Conservation (phyloP, 2,329 filamentous ascomycete genomes). For the Fusarium denticulatum region DNA sequence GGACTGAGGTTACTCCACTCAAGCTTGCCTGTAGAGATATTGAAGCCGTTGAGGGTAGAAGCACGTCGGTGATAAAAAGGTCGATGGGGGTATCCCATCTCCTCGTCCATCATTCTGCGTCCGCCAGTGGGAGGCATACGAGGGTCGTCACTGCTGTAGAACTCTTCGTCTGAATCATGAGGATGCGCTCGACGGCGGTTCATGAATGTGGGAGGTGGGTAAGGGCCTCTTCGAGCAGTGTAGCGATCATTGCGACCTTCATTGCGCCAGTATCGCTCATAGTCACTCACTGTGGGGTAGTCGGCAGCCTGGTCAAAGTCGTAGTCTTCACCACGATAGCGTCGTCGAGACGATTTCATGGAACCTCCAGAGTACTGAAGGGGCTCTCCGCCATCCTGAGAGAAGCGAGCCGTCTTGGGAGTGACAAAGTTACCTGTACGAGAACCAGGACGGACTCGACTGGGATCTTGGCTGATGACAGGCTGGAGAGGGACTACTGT, state of each 20-base stretch:
- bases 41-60: constrained; percentile 25
- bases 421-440: constrained; percentile 28
- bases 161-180: constrained; percentile 42
- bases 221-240: constrained; percentile 33
- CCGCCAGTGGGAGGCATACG: constrained; percentile 23
- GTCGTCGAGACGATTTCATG: constrained; percentile 33
- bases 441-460: constrained; percentile 30
- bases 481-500: constrained; percentile 35
- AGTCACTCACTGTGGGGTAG: constrained; percentile 33
- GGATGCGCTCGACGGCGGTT: constrained; percentile 34
- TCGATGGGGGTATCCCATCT: constrained; percentile 29
- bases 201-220: constrained; percentile 40
- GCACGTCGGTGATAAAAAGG: constrained; percentile 8
- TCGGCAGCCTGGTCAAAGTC: constrained; percentile 39
- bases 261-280: constrained; percentile 42
- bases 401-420: constrained; percentile 26
- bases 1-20: constrained; percentile 53
- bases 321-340: constrained; percentile 37
- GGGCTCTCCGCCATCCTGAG: constrained; percentile 38
- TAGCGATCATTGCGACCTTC: constrained; percentile 35
- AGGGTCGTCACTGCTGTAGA: constrained; percentile 33
- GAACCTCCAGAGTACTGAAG: constrained; percentile 36
- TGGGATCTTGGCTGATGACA: constrained; percentile 30
- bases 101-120: constrained; percentile 38
- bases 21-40: constrained; percentile 40